Evolutionary conservation across 164 flowering plant genomes (phyloP), one percentile per base, ranked within the genome.

Genomic region (Berberis thunbergii): DNA sequence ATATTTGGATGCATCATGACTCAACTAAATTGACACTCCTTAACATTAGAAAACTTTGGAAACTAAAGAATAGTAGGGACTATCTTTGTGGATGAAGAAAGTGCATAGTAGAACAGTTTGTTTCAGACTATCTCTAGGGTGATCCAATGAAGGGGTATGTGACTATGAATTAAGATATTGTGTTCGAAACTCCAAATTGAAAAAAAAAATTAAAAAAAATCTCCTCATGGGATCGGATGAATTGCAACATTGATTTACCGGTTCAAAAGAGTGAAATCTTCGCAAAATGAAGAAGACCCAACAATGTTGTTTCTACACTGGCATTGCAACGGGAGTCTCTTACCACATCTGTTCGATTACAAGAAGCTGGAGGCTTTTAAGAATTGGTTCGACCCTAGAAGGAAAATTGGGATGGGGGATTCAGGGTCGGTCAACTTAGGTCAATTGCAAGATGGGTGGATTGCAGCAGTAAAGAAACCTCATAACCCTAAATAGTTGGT

Each of bases 321-420:
- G 7, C 83, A 86, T 69, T 84, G 87, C n/a, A 79, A 85, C 0
- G 80, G 87, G 0, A 79, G 72, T 60, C 84, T 78, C 41, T 85
- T 92, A 45, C 95, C 98, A 3, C 97, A 96, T 0, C 86, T 81
- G 0, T 93, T 89, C 82, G 77, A 81, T 64, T 93, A 73, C 80
- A 96, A 89, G 43, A 97, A 89, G 77, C 91, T 93, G 7, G 90
- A 88, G 12, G 7, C 72, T 2, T 75, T 94, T n/a, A 90, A 97
- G 11, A 82, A 86, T 48, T 53, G 57, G 8, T 93, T 93, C 78
- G 91, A 88, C 72, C 73, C 82, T 1, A 85, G 78, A 53, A 81
- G 93, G 45, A 89, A 88, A 63, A 76, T 90, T 57, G 98, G 98
- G 7, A 94, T 88, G 55, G 98, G 98, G 0, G 98, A 96, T n/a